Base-by-base conservation (phyloP, 2,329 filamentous ascomycete species). In the Phialophora verrucosa region DNA sequence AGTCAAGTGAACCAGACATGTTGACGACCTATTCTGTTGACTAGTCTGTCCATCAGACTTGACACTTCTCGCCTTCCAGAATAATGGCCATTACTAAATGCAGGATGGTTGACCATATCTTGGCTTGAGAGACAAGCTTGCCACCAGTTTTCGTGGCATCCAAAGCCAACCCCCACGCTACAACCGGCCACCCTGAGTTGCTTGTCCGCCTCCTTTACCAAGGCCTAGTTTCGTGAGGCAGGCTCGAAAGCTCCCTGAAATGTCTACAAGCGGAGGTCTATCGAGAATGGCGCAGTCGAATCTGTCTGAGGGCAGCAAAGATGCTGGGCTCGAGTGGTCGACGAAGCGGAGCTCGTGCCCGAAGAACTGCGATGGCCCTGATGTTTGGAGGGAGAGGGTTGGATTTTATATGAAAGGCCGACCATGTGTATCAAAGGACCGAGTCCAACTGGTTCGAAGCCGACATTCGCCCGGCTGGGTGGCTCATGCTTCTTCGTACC, bases 1-100 rank as follows among this genome's bases (percentile, higher is more conserved):
- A 80, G 87, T 97, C 57, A 95, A 93, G 79, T 96, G 51, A 62
- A 8, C 25, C 10, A 44, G 7, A 29, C n/a, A 23, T 38, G 44
- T 61, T 7, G 47, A 42, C 8, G 58, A 35, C 51, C n/a, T 77
- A 81, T 56, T 75, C 79, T 25, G 35, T 14, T 17, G 35, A 2
- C 38, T 8, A 17, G 17, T n/a, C 17, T 44, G 38, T n/a, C 38
- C 17, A 44, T 44, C 38, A n/a, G 17, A 20, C 14, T n/a, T 20
- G 38, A n/a, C 17, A 44, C 17, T n/a, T 44, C 38, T 3, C 17
- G 38, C 38, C 17, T 44, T n/a, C 38, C 38, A 44, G 38, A n/a
- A 44, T 8, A 44, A 7, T 3, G 17, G 38, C 38, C 38, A 42
- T 4, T 42, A 42, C 38, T 2, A 17, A 8, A 17, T n/a, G 12